phyloP scores from a whole-genome alignment of 73 alveolate genomes.

The Durusdinium trenchii region DNA sequence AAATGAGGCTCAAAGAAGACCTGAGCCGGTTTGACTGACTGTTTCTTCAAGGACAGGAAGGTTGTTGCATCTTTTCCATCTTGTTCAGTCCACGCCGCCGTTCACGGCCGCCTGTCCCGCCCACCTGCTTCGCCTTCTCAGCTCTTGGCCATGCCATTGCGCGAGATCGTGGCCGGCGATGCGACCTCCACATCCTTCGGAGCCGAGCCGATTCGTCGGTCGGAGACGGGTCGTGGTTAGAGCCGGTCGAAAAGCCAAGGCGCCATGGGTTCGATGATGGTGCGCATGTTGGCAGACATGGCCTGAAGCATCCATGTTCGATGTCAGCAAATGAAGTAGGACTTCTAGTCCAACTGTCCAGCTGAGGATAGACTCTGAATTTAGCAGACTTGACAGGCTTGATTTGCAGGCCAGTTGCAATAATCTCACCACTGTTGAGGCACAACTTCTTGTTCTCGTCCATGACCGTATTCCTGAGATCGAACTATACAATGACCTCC shows the following conservation, averaged over 20 bases:
- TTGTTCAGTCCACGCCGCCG: not conserved
- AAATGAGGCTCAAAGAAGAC: slow-evolving; percentile 93
- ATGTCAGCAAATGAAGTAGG: not conserved
- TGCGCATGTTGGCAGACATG: slow-evolving; percentile 98
- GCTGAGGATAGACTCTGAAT: not conserved
- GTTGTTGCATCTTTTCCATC: not conserved
- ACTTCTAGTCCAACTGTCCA: too few relatives aligned
- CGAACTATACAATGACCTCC: too few relatives aligned
- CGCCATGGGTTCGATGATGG: slow-evolving; percentile 99
- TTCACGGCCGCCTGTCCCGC: not conserved
- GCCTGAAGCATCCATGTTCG: slow-evolving; percentile 53
- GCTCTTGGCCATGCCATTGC: slow-evolving; percentile 99
- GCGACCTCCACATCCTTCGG: slow-evolving; percentile 98
- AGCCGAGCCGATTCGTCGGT: too few relatives aligned
- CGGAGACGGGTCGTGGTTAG: too few relatives aligned
- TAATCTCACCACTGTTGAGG: slow-evolving; percentile 99
- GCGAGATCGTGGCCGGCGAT: slow-evolving; percentile 99
- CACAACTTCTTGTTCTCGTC: slow-evolving; percentile 99
- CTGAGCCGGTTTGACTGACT: not conserved
- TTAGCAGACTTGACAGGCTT: not conserved
- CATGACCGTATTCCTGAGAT: slow-evolving; percentile 67
- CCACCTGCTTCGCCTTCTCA: slow-evolving; percentile 96
- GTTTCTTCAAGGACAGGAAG: too few relatives aligned
- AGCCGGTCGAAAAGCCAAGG: too few relatives aligned
- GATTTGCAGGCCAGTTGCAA: slow-evolving; percentile 94